Evolutionary conservation across 2,329 filamentous ascomycete species (phyloP).

Genomic region (Coniosporium tulheliwenetii): DNA sequence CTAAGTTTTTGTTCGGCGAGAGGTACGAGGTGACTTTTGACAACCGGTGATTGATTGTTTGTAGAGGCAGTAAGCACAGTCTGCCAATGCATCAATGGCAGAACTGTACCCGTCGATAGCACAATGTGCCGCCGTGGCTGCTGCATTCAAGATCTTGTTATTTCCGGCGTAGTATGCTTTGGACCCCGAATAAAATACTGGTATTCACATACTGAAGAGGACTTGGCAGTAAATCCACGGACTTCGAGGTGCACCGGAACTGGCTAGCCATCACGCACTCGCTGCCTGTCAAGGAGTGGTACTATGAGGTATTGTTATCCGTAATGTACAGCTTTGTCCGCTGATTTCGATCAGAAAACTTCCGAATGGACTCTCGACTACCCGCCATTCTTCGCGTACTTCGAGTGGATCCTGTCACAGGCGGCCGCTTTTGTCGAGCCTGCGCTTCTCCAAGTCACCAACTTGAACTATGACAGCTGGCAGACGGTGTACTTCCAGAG

Average conservation of each 20-base stretch:
- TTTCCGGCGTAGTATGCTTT: slow-evolving; percentile 80
- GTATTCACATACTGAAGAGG: slow-evolving; percentile 2
- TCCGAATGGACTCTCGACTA: slow-evolving; percentile 99
- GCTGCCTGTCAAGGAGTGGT: slow-evolving; percentile 78
- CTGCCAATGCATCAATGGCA: slow-evolving; percentile 11
- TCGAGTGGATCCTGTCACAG: slow-evolving; percentile 85
- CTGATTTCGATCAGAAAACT: slow-evolving; percentile 46
- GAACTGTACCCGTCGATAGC: slow-evolving; percentile 74
- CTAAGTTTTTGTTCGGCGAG: too few species aligned
- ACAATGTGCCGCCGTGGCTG: slow-evolving; percentile 75
- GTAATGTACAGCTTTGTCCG: not conserved
- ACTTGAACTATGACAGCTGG: slow-evolving; percentile 80
- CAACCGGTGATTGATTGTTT: too few species aligned
- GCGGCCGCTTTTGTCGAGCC: slow-evolving; percentile 62
- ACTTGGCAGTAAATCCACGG: slow-evolving; percentile 72
- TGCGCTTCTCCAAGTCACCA: slow-evolving; percentile 65
- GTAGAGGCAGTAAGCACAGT: too few species aligned
- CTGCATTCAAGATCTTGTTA: slow-evolving; percentile 78
- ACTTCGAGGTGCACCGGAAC: slow-evolving; percentile 97
- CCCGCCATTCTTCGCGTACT: slow-evolving; percentile 93
- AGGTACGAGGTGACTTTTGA: too few species aligned
- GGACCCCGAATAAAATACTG: slow-evolving; percentile 3
- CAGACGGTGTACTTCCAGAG: slow-evolving; percentile 89
- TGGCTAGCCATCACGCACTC: slow-evolving; percentile 95
- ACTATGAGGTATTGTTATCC: slow-evolving; percentile 52